Percentiles rank a stretch among this genome's conserved stretches.
Conservation (phyloP, 2,329 filamentous ascomycete species). For the Talaromyces sp. region DNA sequence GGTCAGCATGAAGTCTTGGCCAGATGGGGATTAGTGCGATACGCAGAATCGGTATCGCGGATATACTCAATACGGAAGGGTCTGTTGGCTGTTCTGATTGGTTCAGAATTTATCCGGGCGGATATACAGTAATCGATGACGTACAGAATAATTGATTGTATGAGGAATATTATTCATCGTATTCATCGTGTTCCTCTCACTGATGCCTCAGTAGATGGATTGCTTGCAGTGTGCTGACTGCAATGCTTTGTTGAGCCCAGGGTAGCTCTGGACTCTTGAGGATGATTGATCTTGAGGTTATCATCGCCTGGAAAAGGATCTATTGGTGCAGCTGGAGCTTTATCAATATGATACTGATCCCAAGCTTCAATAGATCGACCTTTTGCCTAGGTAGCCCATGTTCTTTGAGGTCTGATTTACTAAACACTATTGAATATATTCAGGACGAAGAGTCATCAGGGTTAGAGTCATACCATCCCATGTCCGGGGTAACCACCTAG, state of each 20-base stretch:
- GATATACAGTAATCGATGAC: background rate
- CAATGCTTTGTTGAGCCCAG: no score
- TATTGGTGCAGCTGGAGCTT: no score
- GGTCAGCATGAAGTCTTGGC: conserved; percentile 10
- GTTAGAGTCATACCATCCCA: background rate
- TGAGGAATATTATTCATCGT: no score
- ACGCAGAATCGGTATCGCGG: conserved; percentile 11
- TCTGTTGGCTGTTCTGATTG: background rate
- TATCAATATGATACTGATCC: background rate
- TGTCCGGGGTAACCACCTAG: background rate
- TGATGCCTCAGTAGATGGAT: no score
- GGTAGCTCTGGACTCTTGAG: no score
- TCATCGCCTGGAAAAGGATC: no score
- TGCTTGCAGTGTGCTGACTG: no score
- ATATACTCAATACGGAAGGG: conserved; percentile 8
- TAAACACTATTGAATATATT: background rate
- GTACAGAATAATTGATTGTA: no score
- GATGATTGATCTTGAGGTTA: no score
- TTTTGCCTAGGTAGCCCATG: background rate
- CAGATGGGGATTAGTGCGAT: background rate
- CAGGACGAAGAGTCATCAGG: background rate
- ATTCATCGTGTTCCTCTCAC: no score
- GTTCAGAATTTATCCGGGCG: background rate
- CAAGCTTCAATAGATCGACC: background rate
- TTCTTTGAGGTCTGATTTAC: background rate